These are phyloP conservation scores for Sutorius eximius DNA, from an alignment of 1,284 basidiomycete genomes.

Conservation along the genomic window DNA sequence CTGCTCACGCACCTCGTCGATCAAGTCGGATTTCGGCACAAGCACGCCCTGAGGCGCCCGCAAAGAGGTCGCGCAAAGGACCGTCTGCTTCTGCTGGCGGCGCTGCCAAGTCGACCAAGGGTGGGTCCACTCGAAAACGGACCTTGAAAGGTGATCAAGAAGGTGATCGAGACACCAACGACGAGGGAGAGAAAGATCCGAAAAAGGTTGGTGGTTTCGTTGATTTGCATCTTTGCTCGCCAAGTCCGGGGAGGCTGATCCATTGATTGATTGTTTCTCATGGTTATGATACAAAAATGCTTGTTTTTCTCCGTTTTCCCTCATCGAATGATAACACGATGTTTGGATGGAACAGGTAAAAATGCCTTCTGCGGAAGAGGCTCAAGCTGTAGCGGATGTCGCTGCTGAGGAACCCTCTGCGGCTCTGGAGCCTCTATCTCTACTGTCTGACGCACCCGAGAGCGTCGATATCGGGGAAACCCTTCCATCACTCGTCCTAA, in stretches of 20 bases:
- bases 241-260: not conserved
- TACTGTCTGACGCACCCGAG: constrained; percentile 25
- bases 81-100: not conserved
- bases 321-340: not conserved
- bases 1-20: constrained; percentile 38
- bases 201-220: constrained; percentile 22
- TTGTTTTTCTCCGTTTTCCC: not conserved
- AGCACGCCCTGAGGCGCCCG: constrained; percentile 34
- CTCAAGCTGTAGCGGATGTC: not conserved
- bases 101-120: constrained; percentile 27
- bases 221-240: not conserved
- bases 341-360: constrained; percentile 18
- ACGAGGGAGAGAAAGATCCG: constrained; percentile 20
- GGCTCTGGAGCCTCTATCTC: constrained; percentile 3
- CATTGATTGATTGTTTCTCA: not conserved
- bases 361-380: constrained; percentile 17
- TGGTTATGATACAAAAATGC: not conserved
- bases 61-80: constrained; percentile 39
- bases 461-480: constrained; percentile 70
- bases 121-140: constrained; percentile 26
- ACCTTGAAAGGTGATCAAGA: constrained; percentile 24
- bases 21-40: constrained; percentile 49
- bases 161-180: constrained; percentile 13
- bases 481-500: constrained; percentile 74
- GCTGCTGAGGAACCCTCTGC: constrained; percentile 4